Conservation (phyloP, 208 protist species). For the Sergeia podlipaevii region DNA sequence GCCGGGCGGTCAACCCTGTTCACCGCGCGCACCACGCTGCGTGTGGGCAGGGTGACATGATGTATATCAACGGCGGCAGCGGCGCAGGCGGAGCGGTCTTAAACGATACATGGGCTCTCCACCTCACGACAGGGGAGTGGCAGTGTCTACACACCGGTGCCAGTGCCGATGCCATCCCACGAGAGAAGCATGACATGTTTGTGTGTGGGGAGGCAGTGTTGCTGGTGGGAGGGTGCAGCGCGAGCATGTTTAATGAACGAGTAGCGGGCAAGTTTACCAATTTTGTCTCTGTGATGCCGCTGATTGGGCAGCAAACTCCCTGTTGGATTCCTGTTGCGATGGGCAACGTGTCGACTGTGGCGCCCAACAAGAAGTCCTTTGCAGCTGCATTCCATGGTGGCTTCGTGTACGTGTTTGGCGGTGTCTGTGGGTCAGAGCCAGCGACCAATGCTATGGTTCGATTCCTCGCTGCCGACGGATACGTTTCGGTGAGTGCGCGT, state of each 20-base stretch:
- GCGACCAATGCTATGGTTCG: constrained; percentile 71
- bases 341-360: constrained; percentile 68
- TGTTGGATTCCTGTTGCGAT: constrained; percentile 82
- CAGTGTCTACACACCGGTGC: constrained; percentile 49
- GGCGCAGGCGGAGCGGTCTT: constrained; percentile 24
- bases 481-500: constrained; percentile 38
- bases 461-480: constrained; percentile 80
- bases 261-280: constrained; percentile 58
- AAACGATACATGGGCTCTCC: constrained; percentile 69
- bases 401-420: constrained; percentile 85
- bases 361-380: constrained; percentile 61
- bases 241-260: constrained; percentile 22
- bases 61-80: constrained; percentile 73
- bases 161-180: constrained; percentile 53
- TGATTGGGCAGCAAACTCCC: constrained; percentile 23
- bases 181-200: constrained; percentile 69
- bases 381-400: constrained; percentile 67
- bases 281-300: constrained; percentile 64
- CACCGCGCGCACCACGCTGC: constrained; percentile 63
- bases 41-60: constrained; percentile 34
- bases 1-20: constrained; percentile 12
- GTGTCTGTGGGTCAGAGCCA: constrained; percentile 53
- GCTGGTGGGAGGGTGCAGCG: constrained; percentile 67
- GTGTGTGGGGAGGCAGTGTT: constrained; percentile 65
- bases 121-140: constrained; percentile 55